Base-by-base conservation (phyloP, 306 rosid species). In the Vachellia pachyceras region DNA sequence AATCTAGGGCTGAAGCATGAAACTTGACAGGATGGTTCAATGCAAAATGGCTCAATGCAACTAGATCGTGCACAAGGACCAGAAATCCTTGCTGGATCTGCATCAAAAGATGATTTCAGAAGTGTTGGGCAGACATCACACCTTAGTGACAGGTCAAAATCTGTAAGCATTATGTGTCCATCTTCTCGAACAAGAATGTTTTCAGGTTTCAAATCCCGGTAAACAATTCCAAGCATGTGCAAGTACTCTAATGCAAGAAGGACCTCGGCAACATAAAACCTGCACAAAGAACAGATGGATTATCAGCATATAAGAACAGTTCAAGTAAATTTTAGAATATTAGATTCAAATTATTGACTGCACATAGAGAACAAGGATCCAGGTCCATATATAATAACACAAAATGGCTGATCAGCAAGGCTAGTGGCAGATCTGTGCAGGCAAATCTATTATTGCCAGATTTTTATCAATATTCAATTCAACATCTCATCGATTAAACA, bases 151-250 rank as follows among this genome's bases (percentile, higher is more conserved):
- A 93, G 91, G 76, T 93, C 98, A 76, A 91, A 93, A 87, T 93
- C 98, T 35, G 98, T 90, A 58, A 93, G 98, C 98, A 93, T 93
- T 69, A 93, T 93, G 86, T 93, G 98, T 36, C 98, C 98, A 18
- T 91, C 97, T 80, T 93, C 98, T 71, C 98, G 82, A 77, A 93
- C 98, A 82, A 93, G 97, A 85, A 93, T 89, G 80, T 93, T 93
- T 83, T 93, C 98, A 0, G 98, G 98, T 73, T 93, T 93, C 79
- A 93, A 79, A 86, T 93, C 98, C 23, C 98, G 90, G 84, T 93
- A 93, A 76, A 93, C 90, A 68, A 93, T 90, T 75, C 98, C 98
- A 69, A 93, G 97, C 98, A 93, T 91, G 92, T 93, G 98, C 83
- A 93, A 84, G 76, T 93, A 93, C 86, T 93, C 98, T 89, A 93